These are phyloP conservation scores for Leishmania gerbilli DNA, from an alignment of 208 protist species.

Conservation along the genomic window DNA sequence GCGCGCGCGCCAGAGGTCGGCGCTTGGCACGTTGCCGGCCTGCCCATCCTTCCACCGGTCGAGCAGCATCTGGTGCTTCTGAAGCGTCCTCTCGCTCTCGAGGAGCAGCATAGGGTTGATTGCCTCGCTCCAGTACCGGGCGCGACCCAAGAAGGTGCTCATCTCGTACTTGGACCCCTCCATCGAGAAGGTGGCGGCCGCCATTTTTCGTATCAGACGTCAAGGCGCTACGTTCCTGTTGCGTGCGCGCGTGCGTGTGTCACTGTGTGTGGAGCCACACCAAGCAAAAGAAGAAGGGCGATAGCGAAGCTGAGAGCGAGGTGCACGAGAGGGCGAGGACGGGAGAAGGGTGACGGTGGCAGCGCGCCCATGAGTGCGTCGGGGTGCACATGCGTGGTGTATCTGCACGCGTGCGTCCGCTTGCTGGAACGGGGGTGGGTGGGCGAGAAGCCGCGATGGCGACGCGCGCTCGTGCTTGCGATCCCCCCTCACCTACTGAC, in stretches of 20 bases:
- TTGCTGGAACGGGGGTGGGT: background rate
- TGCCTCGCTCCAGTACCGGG: slow-evolving; percentile 85
- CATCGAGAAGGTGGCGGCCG: slow-evolving; percentile 43
- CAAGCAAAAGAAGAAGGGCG: background rate
- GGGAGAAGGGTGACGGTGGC: background rate
- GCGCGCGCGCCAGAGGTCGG: slow-evolving; percentile 88
- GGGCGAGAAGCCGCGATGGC: background rate
- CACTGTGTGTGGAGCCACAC: background rate
- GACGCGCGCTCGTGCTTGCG: background rate
- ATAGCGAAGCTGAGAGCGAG: background rate
- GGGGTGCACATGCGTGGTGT: background rate
- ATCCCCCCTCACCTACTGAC: background rate
- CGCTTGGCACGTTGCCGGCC: slow-evolving; percentile 36
- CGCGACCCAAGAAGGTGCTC: slow-evolving; percentile 74
- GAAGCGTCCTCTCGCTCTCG: slow-evolving; percentile 55
- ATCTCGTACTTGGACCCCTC: slow-evolving; percentile 81
- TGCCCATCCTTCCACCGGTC: slow-evolving; percentile 51
- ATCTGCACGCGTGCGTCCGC: background rate
- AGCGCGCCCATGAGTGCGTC: background rate
- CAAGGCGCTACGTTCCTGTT: background rate
- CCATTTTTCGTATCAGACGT: background rate
- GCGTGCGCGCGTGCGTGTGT: background rate
- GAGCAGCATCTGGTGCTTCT: slow-evolving; percentile 49
- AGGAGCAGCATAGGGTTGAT: slow-evolving; percentile 80
- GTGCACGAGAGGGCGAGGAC: background rate